Conservation (phyloP, 2,329 filamentous ascomycete genomes). For the Pestalotiopsis sp. region DNA sequence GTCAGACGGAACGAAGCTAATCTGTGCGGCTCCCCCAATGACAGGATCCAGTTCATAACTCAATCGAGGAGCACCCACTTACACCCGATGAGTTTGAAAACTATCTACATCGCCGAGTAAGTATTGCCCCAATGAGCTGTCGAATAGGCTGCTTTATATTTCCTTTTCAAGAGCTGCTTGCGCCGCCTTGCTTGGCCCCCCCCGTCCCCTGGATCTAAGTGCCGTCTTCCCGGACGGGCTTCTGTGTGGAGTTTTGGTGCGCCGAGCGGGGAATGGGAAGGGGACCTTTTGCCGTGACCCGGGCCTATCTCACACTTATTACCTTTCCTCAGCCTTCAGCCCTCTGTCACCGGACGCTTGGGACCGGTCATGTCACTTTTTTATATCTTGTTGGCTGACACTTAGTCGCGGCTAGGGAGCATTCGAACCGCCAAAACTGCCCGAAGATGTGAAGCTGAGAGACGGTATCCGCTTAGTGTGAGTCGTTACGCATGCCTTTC, state of each 20-base stretch:
- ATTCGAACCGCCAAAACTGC: constrained; percentile 50
- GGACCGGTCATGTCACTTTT: background rate
- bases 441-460: constrained; percentile 45
- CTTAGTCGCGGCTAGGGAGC: constrained; percentile 44
- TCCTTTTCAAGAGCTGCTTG: background rate
- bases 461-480: constrained; percentile 59
- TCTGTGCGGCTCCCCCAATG: background rate
- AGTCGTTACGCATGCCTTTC: constrained; percentile 30
- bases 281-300: background rate
- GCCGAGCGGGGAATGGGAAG: constrained; percentile 9
- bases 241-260: constrained; percentile 3
- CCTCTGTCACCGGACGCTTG: background rate
- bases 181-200: constrained; percentile 2
- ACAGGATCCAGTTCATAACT: constrained; percentile 53
- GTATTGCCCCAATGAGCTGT: constrained; percentile 22
- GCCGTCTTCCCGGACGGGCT: constrained; percentile 3
- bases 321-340: background rate
- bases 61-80: constrained; percentile 53
- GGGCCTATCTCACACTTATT: background rate
- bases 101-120: constrained; percentile 53
- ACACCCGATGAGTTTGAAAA: constrained; percentile 60
- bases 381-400: background rate
- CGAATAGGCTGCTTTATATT: background rate
- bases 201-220: background rate
- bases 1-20: constrained; percentile 1